These are phyloP conservation scores for Agastache rugosa DNA, from an alignment of 257 asterid genomes.

Conservation along the genomic window DNA sequence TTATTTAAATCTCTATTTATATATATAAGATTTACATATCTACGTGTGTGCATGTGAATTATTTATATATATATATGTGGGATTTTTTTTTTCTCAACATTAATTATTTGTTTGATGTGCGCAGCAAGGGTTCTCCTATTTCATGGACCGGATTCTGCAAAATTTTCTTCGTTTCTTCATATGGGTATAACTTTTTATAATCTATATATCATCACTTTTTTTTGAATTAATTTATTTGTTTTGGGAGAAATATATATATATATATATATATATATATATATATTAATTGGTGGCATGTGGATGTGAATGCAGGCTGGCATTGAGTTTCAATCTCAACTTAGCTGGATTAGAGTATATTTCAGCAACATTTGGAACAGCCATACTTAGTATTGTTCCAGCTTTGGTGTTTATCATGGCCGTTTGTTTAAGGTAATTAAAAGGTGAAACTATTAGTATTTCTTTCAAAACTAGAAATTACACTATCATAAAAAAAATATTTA, in stretches of 20 bases:
- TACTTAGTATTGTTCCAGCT: slow-evolving; percentile 54
- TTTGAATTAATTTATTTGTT: not conserved
- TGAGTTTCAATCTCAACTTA: slow-evolving; percentile 53
- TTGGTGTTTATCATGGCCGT: slow-evolving; percentile 65
- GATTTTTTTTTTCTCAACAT: not conserved
- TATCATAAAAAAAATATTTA: too few species aligned
- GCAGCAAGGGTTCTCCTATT: slow-evolving; percentile 50
- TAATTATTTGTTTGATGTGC: not conserved
- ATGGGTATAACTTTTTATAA: slow-evolving; percentile 54
- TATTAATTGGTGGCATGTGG: not conserved
- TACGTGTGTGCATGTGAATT: too few species aligned
- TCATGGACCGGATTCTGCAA: slow-evolving; percentile 49
- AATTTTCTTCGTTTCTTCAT: slow-evolving; percentile 52
- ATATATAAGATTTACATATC: too few species aligned
- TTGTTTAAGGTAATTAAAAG: slow-evolving; percentile 44
- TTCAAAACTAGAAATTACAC: not conserved
- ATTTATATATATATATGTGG: too few species aligned
- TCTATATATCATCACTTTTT: not conserved
- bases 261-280: too few species aligned
- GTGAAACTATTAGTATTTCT: not conserved
- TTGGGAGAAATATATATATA: not conserved
- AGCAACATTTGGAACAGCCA: slow-evolving; percentile 69
- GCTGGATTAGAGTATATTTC: slow-evolving; percentile 52
- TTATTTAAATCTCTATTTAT: not conserved
- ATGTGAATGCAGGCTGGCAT: slow-evolving; percentile 48